Conservation (phyloP, 75 land plant species). For the Cryptomeria japonica region DNA sequence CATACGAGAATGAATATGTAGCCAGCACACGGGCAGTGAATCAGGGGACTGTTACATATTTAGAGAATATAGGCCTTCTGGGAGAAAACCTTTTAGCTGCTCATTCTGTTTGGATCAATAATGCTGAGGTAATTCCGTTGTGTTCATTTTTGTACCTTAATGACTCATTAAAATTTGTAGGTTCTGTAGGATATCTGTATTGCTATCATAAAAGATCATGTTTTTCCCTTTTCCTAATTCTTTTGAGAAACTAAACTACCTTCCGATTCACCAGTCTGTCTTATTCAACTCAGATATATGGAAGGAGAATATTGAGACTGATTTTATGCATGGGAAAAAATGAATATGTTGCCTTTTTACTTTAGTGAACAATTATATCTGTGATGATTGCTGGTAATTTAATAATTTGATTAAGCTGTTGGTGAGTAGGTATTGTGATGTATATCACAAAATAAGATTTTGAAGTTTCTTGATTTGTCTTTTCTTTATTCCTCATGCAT, state of each 20-base stretch:
- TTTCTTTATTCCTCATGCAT: too few species aligned
- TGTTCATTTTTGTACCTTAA: not conserved
- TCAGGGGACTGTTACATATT: conserved; percentile 90
- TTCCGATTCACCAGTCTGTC: not conserved
- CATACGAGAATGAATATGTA: conserved; percentile 83
- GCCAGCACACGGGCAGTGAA: conserved; percentile 43
- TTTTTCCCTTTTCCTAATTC: not conserved
- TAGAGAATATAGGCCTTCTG: conserved; percentile 74
- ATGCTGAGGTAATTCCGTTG: conserved; percentile 54
- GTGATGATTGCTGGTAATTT: not conserved
- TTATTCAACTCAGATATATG: not conserved
- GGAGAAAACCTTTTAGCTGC: conserved; percentile 83
- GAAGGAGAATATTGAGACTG: not conserved
- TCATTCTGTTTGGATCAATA: conserved; percentile 91
- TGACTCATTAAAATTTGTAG: not conserved
- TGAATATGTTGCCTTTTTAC: not conserved
- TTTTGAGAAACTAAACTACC: not conserved
- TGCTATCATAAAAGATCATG: not conserved
- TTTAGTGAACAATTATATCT: not conserved
- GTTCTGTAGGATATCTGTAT: not conserved
- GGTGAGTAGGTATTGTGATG: not conserved
- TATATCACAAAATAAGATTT: not conserved
- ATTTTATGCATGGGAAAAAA: not conserved
- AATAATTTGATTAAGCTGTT: not conserved
- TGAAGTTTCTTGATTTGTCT: not conserved